phyloP scores from a whole-genome alignment of 2,329 filamentous ascomycete species.

The Endoconidiophora laricicola region DNA sequence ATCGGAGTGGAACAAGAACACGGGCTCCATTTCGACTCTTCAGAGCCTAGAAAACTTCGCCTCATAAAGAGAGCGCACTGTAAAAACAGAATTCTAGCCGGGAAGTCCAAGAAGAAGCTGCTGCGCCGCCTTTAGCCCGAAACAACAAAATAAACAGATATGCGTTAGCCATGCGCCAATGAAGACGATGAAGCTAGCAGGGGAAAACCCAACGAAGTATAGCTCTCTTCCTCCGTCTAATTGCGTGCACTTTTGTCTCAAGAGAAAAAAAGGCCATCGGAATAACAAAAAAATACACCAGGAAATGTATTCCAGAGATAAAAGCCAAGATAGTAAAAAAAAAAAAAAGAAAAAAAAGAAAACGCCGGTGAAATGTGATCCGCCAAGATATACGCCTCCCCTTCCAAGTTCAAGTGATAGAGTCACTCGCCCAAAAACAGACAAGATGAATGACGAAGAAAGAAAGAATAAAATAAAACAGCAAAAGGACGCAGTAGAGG shows the following conservation, averaged over 20 bases:
- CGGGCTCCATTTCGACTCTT: too few relatives aligned
- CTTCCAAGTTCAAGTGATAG: not conserved
- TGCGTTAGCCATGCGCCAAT: too few relatives aligned
- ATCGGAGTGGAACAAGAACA: too few relatives aligned
- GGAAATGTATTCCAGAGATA: not conserved
- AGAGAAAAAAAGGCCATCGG: not conserved
- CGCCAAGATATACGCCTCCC: not conserved
- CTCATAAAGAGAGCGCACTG: too few relatives aligned
- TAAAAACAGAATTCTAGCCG: too few relatives aligned
- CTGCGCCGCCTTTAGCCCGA: not conserved
- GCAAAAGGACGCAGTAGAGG: not conserved
- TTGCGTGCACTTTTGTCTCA: not conserved
- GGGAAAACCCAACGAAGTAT: too few relatives aligned
- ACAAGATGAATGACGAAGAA: not conserved
- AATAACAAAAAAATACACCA: not conserved
- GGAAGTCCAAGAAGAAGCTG: not conserved
- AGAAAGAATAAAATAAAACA: slow-evolving; percentile 1
- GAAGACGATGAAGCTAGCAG: too few relatives aligned
- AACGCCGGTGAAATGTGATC: slow-evolving; percentile 2
- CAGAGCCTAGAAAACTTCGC: too few relatives aligned
- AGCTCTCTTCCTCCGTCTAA: not conserved
- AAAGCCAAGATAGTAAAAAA: slow-evolving; percentile 1
- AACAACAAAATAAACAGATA: too few relatives aligned
- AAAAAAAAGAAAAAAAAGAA: not conserved
- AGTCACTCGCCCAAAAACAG: not conserved